Evolutionary conservation across 2,329 filamentous ascomycete genomes (phyloP).

Genomic region (Endothia cerciana): DNA sequence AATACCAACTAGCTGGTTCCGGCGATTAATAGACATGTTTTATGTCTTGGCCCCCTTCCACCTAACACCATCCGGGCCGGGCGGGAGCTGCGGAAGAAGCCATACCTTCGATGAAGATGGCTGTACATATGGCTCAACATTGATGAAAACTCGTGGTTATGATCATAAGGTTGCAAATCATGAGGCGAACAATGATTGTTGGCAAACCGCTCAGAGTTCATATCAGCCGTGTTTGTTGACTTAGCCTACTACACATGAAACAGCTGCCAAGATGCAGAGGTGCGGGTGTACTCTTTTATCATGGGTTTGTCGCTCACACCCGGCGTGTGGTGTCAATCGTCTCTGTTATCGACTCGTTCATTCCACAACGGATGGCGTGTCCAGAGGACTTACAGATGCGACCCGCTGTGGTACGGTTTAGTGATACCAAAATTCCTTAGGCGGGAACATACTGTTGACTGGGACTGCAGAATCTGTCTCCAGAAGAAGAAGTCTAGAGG

Average conservation of each 20-base stretch:
- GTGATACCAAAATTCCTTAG: too few species aligned
- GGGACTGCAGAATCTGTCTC: not conserved
- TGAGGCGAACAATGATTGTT: not conserved
- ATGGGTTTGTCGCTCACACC: not conserved
- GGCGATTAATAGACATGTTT: not conserved
- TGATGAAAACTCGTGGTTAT: not conserved
- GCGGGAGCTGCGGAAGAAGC: not conserved
- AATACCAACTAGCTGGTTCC: not conserved
- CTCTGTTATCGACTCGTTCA: constrained; percentile 1
- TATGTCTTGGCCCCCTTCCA: not conserved
- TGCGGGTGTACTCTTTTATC: not conserved
- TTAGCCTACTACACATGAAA: not conserved
- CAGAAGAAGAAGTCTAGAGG: not conserved
- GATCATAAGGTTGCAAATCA: not conserved
- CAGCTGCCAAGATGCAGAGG: not conserved
- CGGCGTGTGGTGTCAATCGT: not conserved
- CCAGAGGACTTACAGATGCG: not conserved
- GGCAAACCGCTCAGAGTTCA: not conserved
- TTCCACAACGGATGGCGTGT: constrained; percentile 5
- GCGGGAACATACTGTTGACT: not conserved
- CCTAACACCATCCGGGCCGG: constrained; percentile 1
- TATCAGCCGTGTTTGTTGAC: not conserved
- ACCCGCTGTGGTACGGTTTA: not conserved
- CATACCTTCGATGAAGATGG: not conserved
- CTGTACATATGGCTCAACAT: not conserved